A percentile compares a stretch with the other conserved stretches of the same genome.
These are phyloP conservation scores for Gossypioides kirkii DNA, from an alignment of 345 rosid genomes.

Conservation along the genomic window DNA sequence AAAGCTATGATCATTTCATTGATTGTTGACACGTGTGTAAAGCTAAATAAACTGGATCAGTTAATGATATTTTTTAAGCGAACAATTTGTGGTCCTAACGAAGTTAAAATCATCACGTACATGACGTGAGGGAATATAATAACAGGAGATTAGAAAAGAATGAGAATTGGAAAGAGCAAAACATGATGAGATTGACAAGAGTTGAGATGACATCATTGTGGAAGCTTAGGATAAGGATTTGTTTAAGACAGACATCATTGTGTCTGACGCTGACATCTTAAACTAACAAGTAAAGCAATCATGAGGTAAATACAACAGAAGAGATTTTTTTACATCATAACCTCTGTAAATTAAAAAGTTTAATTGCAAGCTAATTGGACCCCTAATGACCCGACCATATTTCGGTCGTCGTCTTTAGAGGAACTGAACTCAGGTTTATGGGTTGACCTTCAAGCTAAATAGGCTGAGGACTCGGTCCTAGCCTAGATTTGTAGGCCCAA, in stretches of 20 bases:
- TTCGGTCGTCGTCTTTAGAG: background rate
- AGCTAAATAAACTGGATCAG: background rate
- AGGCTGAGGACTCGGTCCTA: no score
- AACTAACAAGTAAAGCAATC: conserved; percentile 20
- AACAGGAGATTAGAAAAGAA: conserved; percentile 17
- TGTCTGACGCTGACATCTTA: conserved; percentile 46
- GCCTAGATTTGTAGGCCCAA: background rate
- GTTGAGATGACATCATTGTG: conserved; percentile 6
- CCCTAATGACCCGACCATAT: background rate
- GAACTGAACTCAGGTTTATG: background rate
- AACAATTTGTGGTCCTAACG: conserved; percentile 10
- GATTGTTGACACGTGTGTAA: background rate
- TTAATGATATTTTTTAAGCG: background rate
- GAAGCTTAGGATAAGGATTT: conserved; percentile 32
- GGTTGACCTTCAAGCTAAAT: background rate
- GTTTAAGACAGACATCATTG: conserved; percentile 36
- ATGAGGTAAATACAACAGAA: conserved; percentile 20
- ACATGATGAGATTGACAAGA: conserved; percentile 21
- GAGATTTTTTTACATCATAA: no score
- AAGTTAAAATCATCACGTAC: conserved; percentile 6
- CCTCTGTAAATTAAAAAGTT: no score
- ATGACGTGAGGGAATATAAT: conserved; percentile 2
- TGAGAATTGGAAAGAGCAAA: background rate
- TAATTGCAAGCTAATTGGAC: background rate
- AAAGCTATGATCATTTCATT: conserved; percentile 11